Percentiles rank a stretch among this genome's conserved stretches.
These are phyloP conservation scores for Sphagnurus paluster DNA, from an alignment of 1,284 basidiomycete species.

Conservation along the genomic window DNA sequence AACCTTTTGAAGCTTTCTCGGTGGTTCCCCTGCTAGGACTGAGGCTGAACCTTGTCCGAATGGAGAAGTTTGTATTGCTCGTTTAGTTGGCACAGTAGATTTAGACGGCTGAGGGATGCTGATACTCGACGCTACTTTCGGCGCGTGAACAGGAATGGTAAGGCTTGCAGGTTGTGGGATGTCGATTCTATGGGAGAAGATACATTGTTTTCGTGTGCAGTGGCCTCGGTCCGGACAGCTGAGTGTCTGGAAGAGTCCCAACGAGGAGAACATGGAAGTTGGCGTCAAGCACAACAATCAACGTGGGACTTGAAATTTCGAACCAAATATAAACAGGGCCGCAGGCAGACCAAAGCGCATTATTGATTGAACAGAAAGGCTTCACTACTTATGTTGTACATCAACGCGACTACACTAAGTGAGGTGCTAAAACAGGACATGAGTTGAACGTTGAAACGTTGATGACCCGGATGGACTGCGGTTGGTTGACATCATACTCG, in stretches of 20 bases:
- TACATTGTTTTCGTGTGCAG: constrained; percentile 56
- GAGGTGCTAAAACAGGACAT: too few relatives aligned
- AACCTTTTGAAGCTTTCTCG: constrained; percentile 58
- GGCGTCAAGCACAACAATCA: too few relatives aligned
- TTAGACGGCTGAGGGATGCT: not conserved
- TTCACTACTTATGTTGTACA: too few relatives aligned
- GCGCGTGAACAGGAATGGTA: constrained; percentile 38
- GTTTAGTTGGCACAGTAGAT: constrained; percentile 36
- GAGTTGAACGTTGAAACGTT: too few relatives aligned
- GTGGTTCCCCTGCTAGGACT: constrained; percentile 44
- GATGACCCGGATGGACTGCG: too few relatives aligned
- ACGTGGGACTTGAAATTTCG: not conserved
- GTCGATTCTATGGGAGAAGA: constrained; percentile 60
- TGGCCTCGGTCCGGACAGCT: constrained; percentile 56
- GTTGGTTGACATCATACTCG: too few relatives aligned
- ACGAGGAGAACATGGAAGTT: constrained; percentile 73
- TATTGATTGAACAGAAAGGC: too few relatives aligned
- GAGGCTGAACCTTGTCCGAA: constrained; percentile 13
- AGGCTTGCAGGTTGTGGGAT: constrained; percentile 36
- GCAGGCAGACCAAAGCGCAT: too few relatives aligned
- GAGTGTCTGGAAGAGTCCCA: constrained; percentile 58
- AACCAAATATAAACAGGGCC: too few relatives aligned
- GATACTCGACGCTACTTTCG: constrained; percentile 9
- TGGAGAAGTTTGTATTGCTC: constrained; percentile 26
- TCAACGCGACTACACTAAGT: too few relatives aligned